Evolutionary conservation across 2,329 filamentous ascomycete species (phyloP), one percentile per base, ranked within the genome.

Genomic region (Hypoxylon sp.): DNA sequence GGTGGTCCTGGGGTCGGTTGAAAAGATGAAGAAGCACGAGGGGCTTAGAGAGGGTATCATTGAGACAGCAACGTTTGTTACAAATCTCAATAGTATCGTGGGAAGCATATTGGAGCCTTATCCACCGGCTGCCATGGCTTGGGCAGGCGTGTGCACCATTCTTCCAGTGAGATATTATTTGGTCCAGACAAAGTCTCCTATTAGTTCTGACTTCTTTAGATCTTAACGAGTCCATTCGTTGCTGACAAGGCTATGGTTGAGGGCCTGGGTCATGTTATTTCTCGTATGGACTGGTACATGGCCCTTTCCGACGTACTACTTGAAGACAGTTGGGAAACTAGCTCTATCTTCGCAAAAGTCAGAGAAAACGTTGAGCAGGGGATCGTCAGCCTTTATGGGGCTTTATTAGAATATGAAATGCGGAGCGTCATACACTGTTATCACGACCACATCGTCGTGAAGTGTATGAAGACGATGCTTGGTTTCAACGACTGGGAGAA

Each of bases 211-310:
- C 46, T 5, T 30, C 46, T 4, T 30, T 30, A 50, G 22, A 30
- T 14, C 22, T 11, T 50, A 6, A 22, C 20, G 2, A 50, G 25
- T n/a, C 46, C 46, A 27, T 11, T 50, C 22, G 46, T n/a, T 30
- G 46, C 46, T 7, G 22, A 31, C 27, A 50, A 50, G 13, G 27
- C 14, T 6, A 31, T 50, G 22, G 27, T 50, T 11, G 46, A 50
- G 22, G 46, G 46, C 13, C 46, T 50, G 8, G 14, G 25, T 2
- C 27, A 50, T 50, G 14, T 50, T 22, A 50, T 50, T 27, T 50
- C 46, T 30, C 46, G 46, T 14, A 50, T 50, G 46, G 46, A 50
- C 20, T 50, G 46, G 46, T 50, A 50, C 25, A 31, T 31, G 46
- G 6, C 7, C 22, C 22, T 50, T 7, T 22, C 46, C 20, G 27